Evolutionary conservation across 2,329 filamentous ascomycete species (phyloP).

Genomic region (Trichoderma brevicompactum): DNA sequence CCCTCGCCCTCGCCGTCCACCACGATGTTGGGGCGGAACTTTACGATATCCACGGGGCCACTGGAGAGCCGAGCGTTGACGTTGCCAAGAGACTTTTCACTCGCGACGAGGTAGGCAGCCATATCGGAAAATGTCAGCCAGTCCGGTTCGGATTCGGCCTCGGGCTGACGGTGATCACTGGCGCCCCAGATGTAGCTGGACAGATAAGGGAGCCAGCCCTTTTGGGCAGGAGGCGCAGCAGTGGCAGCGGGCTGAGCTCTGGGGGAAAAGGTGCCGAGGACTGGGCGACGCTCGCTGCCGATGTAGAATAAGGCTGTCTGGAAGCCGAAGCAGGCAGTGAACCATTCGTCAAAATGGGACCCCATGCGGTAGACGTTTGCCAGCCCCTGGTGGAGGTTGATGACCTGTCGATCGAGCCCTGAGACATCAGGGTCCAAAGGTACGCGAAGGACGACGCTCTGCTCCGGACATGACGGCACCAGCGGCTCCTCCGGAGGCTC

Average conservation of each 20-base stretch:
- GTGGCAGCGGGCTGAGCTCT: constrained; percentile 34
- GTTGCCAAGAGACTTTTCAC: constrained; percentile 69
- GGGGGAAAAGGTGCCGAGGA: constrained; percentile 62
- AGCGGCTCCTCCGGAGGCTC: constrained; percentile 45
- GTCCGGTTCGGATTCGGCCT: constrained; percentile 43
- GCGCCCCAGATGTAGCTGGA: constrained; percentile 40
- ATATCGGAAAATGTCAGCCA: constrained; percentile 74
- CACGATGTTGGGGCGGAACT: constrained; percentile 76
- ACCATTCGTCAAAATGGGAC: constrained; percentile 64
- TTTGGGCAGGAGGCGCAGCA: constrained; percentile 28
- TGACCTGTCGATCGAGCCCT: constrained; percentile 51
- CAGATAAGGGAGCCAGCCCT: constrained; percentile 45
- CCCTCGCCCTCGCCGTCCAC: constrained; percentile 56
- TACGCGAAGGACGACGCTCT: constrained; percentile 53
- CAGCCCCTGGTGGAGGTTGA: constrained; percentile 64
- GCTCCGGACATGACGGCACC: constrained; percentile 44
- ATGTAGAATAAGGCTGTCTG: constrained; percentile 66
- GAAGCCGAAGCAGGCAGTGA: constrained; percentile 68
- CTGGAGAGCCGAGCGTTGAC: constrained; percentile 62
- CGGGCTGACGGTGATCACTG: constrained; percentile 7
- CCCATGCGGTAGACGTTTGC: constrained; percentile 68
- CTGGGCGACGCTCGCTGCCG: constrained; percentile 60
- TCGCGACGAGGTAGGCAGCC: constrained; percentile 75
- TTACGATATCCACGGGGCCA: constrained; percentile 63
- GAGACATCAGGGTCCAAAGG: constrained; percentile 59